Evolutionary conservation across 768 basidiomycete genomes (phyloP), one percentile per base, ranked within the genome.

Genomic region (Steccherinum ochraceum): DNA sequence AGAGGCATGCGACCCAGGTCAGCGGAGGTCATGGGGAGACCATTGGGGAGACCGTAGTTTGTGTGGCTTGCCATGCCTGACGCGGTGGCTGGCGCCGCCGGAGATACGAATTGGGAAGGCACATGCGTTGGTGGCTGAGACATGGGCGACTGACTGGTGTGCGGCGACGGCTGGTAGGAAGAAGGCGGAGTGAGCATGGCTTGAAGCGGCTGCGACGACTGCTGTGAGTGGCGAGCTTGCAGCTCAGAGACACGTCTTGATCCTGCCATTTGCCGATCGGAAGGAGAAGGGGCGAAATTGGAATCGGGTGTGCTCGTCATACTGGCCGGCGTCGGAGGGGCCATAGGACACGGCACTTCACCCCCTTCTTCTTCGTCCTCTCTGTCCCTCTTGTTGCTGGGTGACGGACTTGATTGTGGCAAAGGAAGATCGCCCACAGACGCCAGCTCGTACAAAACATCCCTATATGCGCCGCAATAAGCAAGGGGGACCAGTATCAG

Each of bases 381-480:
- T 35, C 84, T 71, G 45, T 82, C 83, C 16, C 86, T 82, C 52
- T 89, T 88, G 55, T 77, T 73, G 13, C 64, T 72, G 3, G 74
- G 67, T 0, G 66, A 59, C 3, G 81, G 79, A 47, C 76, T 80
- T 0, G 73, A 60, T 45, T 76, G 72, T 1, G 86, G 86, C 4
- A 87, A 70, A 0, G 84, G 86, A 0, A 88, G 71, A 20, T 87
- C 83, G 2, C 86, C 84, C 3, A 81, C 84, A 0, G 76, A 81
- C 3, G 86, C 83, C 1, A 89, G 70, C 56, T 89, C 84, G 55
- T 80, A 86, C 18, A 88, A 66, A 40, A 89, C 77, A 57, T 87
- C 84, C 84, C 86, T 86, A 53, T 11, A 42, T 35, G 18, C 16
- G 40, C 16, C 40, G 5, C 18, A 21, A n/a, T 25, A 42, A 41